These are phyloP conservation scores for Xylariaceae sp. DNA, from an alignment of 2,329 filamentous ascomycete species.

Conservation along the genomic window DNA sequence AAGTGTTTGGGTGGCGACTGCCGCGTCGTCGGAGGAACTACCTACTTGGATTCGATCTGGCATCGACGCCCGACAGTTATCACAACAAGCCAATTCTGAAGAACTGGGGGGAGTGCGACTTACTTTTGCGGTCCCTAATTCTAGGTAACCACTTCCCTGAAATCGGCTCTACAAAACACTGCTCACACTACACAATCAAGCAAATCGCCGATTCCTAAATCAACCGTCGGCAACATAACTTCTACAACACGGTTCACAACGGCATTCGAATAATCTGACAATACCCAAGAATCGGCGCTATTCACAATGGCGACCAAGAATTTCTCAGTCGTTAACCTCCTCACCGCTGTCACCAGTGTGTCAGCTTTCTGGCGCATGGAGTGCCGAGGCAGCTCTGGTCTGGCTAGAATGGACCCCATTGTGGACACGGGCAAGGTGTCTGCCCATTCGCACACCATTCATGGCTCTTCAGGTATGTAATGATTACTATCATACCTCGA, in stretches of 20 bases:
- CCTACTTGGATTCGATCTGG: background rate
- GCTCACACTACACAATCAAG: background rate
- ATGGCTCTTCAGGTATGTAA: constrained; percentile 74
- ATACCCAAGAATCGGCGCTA: background rate
- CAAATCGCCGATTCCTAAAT: background rate
- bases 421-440: constrained; percentile 63
- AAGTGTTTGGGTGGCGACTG: background rate
- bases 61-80: background rate
- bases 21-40: background rate
- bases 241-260: background rate
- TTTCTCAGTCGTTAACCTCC: constrained; percentile 33
- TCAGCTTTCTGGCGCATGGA: constrained; percentile 89
- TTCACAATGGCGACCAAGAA: constrained; percentile 29
- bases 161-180: background rate
- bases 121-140: background rate
- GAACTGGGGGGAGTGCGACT: background rate
- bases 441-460: constrained; percentile 72
- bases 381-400: constrained; percentile 70
- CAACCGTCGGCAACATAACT: no score
- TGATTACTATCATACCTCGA: background rate
- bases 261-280: no score
- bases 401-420: constrained; percentile 78
- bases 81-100: background rate
- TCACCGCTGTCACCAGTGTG: constrained; percentile 42
- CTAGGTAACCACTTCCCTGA: background rate